Conservation (phyloP, 1,284 basidiomycete species). For the Boletus nobilissimus region DNA sequence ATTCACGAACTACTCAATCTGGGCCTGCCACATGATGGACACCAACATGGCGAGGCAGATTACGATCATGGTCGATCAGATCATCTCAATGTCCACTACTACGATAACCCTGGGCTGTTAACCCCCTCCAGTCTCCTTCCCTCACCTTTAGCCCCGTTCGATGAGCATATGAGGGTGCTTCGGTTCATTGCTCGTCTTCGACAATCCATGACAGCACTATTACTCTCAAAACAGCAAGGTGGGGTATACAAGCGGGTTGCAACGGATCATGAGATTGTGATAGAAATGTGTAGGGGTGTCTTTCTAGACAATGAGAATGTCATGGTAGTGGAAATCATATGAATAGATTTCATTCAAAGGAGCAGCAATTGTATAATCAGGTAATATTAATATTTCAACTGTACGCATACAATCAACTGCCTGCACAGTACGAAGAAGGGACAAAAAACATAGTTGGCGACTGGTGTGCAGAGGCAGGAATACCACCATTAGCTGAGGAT, state of each 20-base stretch:
- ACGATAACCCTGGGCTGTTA: not conserved
- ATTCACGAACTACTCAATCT: constrained; percentile 21
- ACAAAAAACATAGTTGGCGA: no score
- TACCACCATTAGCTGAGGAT: no score
- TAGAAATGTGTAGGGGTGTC: not conserved
- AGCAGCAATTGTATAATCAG: no score
- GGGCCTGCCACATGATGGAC: not conserved
- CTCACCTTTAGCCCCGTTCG: not conserved
- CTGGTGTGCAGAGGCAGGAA: no score
- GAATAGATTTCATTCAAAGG: not conserved
- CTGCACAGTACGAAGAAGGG: no score
- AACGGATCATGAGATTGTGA: constrained; percentile 16
- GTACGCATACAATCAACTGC: no score
- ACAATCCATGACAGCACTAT: constrained; percentile 27
- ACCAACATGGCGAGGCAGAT: not conserved
- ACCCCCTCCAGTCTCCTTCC: not conserved
- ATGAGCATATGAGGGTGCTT: constrained; percentile 15
- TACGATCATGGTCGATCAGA: not conserved
- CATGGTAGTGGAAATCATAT: not conserved
- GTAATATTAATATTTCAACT: no score
- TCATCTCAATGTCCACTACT: not conserved
- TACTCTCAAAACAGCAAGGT: constrained; percentile 7
- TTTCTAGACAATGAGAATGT: not conserved
- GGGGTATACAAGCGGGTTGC: constrained; percentile 26
- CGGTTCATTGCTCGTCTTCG: constrained; percentile 17